Evolutionary conservation across 2,329 filamentous ascomycete genomes (phyloP), one percentile per base, ranked within the genome.

Genomic region (Epichloe sylvatica): DNA sequence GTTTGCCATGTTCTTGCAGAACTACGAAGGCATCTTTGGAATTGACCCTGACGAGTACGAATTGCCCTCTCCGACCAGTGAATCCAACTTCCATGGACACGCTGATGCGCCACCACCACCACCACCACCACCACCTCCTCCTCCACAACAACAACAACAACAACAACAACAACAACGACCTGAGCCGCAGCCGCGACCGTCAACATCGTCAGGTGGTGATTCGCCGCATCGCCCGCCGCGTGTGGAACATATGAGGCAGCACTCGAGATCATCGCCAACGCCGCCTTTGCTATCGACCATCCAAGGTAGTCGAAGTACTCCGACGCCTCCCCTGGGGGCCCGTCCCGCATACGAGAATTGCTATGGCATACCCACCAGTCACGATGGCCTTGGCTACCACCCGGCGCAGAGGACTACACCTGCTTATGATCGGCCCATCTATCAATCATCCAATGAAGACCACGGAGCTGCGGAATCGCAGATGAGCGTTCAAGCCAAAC

Each of bases 1-100:
- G 11, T 96, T 98, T 64, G 89, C 90, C 3, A 77, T 94, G 65
- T 92, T 98, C 65, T 74, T 98, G 51, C 90, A 92, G 55, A 90
- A 97, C 60, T 96, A 88, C 62, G 77, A 85, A 54, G 78, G 76
- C 40, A 91, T 98, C 45, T 98, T 97, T 62, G 84, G 84, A 19
- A 74, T 82, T 43, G 72, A 79, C 17, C 76, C 84, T 0, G 80
- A 83, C 56, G 74, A 80, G 47, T 81, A 82, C 50, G 75, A 80
- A 61, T 69, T 78, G 25, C 73, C 76, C 1, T 70, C 71, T 13
- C 67, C 72, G 0, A 55, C 64, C 6, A 65, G 67, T 1, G 68
- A 71, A 37, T 51, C 62, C 57, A 66, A 72, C 43, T 57, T 62
- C 37, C 62, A 58, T 25, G 51, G 50, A 5, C 59, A 57, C 35